These are phyloP conservation scores for Cenchrus purpureus DNA, from an alignment of 176 grass and related monocot genomes.

Conservation along the genomic window DNA sequence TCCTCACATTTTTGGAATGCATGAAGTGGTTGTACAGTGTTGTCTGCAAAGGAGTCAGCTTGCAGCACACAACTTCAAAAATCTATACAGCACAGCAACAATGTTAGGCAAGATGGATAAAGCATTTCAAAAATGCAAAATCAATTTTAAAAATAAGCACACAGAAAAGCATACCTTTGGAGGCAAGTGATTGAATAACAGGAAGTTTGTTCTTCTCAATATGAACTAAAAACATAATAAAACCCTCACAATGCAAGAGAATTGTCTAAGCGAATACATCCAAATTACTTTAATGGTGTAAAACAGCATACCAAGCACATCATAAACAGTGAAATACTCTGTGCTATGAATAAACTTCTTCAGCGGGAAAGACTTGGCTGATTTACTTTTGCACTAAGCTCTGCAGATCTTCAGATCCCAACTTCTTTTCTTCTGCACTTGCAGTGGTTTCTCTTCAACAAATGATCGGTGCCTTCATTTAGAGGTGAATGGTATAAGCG, in stretches of 20 bases:
- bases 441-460: slow-evolving; percentile 84
- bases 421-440: slow-evolving; percentile 77
- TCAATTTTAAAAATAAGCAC: neutral
- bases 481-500: slow-evolving; percentile 9
- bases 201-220: slow-evolving; percentile 84
- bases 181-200: slow-evolving; percentile 96
- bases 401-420: slow-evolving; percentile 88
- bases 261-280: slow-evolving; percentile 11
- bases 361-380: slow-evolving; percentile 55
- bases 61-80: slow-evolving; percentile 96
- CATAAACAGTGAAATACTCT: neutral
- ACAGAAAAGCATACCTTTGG: slow-evolving; percentile 76
- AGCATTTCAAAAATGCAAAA: neutral
- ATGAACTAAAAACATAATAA: slow-evolving; percentile 80
- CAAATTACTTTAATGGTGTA: neutral
- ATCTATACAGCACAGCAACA: slow-evolving; percentile 60
- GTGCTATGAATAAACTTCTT: slow-evolving; percentile 17
- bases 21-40: slow-evolving; percentile 94
- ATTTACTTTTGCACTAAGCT: slow-evolving; percentile 95
- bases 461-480: slow-evolving; percentile 78
- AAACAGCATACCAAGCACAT: slow-evolving; percentile 24
- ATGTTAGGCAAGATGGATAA: slow-evolving; percentile 34
- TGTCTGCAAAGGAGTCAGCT: slow-evolving; percentile 81
- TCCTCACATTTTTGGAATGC: slow-evolving; percentile 96
- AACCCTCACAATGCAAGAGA: slow-evolving; percentile 37